Conservation (phyloP, 441 rosid species). For the Erodium moschatum region DNA sequence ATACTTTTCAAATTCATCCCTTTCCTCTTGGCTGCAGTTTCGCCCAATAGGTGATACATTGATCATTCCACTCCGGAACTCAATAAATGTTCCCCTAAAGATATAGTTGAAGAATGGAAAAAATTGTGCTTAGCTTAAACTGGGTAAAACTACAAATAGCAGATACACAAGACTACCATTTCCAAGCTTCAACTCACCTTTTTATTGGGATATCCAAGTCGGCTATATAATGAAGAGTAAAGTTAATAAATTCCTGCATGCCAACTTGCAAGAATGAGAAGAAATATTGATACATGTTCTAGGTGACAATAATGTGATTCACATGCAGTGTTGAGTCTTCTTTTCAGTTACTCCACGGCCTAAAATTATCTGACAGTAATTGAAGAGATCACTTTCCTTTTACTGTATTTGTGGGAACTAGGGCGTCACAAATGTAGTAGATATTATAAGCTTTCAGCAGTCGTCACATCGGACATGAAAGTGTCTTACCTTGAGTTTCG, state of each 20-base stretch:
- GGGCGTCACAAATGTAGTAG: not conserved
- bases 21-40: constrained; percentile 99
- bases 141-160: not conserved
- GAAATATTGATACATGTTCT: constrained; percentile 4
- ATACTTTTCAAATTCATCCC: constrained; percentile 86
- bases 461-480: constrained; percentile 4
- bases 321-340: not conserved
- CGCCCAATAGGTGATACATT: constrained; percentile 96
- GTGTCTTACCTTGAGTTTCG: constrained; percentile 58
- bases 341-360: not conserved
- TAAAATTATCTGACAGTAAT: not conserved
- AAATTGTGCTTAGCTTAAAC: not conserved
- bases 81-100: constrained; percentile 88
- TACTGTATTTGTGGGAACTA: not conserved
- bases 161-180: constrained; percentile 9
- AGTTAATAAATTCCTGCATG: constrained; percentile 79
- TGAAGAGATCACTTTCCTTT: not conserved
- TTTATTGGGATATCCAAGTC: constrained; percentile 97
- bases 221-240: constrained; percentile 78
- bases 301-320: not conserved
- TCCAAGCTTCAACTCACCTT: constrained; percentile 36
- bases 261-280: constrained; percentile 21
- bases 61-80: constrained; percentile 93
- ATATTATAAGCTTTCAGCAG: not conserved
- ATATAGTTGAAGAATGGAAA: constrained; percentile 20